Evolutionary conservation across 768 basidiomycete genomes (phyloP), one percentile per base, ranked within the genome.

Genomic region (Podaxis mareebaensis): DNA sequence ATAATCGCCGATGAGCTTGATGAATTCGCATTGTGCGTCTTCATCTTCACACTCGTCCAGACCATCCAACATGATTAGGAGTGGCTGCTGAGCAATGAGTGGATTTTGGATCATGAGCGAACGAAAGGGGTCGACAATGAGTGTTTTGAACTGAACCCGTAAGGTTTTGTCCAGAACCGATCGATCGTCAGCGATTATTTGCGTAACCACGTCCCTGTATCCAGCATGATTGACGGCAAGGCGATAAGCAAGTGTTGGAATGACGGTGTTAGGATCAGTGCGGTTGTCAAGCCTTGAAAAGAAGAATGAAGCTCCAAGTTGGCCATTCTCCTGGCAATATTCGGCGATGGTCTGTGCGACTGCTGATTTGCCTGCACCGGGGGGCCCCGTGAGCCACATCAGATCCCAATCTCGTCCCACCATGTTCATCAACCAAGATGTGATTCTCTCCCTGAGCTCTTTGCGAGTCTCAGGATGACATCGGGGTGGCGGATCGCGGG

Each of bases 361-460:
- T n/a, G 60, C 49, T 13, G 60, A 52, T 36, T 61, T 61, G 17
- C 60, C 60, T 10, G 49, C 53, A 7, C 60, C 60, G 1, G 60
- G 2, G 36, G 53, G 4, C 0, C 60, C 60, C 28, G 8, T 52
- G n/a, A 61, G 49, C 60, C 60, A 61, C 13, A 53, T 39, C 11
- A 49, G 7, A 15, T 61, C 22, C 40, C 40, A n/a, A n/a, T 42
- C 13, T 12, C 13, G 17, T 12, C 40, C 17, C 3, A n/a, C 4
- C 28, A 6, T 7, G 12, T 15, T 15, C 13, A 42, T 4, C 17
- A 42, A n/a, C 40, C 11, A 42, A 12, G 12, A 12, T 17, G 12
- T 6, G 13, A 42, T 12, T n/a, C 40, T 42, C 40, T n/a, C 17
- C 13, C 17, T 42, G 40, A 42, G 12, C 3, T 13, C 40, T n/a